Base-by-base conservation (phyloP, 1,284 basidiomycete species). In the Ustanciosporium gigantosporum region DNA sequence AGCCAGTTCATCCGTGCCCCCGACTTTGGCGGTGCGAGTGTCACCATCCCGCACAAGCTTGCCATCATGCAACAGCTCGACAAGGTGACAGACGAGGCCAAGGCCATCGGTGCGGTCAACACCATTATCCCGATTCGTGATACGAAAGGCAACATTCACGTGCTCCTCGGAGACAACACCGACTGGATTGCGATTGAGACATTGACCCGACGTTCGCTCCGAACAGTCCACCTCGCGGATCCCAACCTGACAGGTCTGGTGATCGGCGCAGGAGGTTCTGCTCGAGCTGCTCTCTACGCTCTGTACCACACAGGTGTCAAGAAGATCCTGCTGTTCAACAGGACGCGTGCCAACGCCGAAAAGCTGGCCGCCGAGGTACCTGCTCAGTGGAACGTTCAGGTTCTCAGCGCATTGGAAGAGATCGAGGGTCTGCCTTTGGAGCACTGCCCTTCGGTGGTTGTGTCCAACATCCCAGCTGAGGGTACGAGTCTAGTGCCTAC, bases 1-100 rank as follows among this genome's bases (percentile, higher is more conserved):
- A 83, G 84, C 66, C 80, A 82, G 0, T 82, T 86, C 2, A 81
- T 97, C 14, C 78, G 82, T 0, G 81, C 84, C 7, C 82, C 85
- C 0, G 84, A 87, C 44, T 98, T 97, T 79, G 94, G 94, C 15
- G 94, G 94, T 3, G 93, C 93, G 6, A 91, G 89, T 5, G 91
- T 97, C 20, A 99, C 95, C 4, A 70, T 73, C 40, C 69, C 71
- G 8, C 59, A 70, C 51, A 75, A 77, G 65, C 43, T 73, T 19
- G 49, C 36, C 34, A 72, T 77, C 46, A 72, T 75, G 41, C 35
- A 39, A 34, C 40, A 59, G 29, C 64, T 77, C n/a, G 74, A 77
- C 41, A 20, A 45, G 22, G 46, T 77, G 21, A 68, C 65, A 17
- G 66, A 68, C 16, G 65, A 73, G 22, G 75, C 73, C 11, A 61